phyloP scores from a whole-genome alignment of 371 early-diverging fungal genomes.

The Parasitella parasitica region DNA sequence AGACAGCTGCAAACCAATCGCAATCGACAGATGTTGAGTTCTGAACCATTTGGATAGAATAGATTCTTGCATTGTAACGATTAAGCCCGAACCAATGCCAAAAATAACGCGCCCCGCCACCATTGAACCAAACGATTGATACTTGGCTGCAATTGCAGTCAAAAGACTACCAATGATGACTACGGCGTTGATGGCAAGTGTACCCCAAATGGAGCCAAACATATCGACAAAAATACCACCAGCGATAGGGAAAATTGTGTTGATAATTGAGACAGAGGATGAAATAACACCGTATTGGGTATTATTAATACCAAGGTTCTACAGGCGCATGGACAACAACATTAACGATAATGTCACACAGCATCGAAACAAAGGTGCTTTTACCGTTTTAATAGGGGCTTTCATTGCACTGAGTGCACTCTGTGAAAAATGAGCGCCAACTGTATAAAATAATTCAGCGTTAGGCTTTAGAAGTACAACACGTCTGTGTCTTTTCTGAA shows the following conservation, averaged over 20 bases:
- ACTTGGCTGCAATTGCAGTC: conserved; percentile 59
- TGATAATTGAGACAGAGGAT: conserved; percentile 68
- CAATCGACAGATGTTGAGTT: conserved; percentile 60
- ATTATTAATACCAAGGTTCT: conserved; percentile 52
- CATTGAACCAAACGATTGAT: conserved; percentile 53
- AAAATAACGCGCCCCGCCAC: conserved; percentile 64
- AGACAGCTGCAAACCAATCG: conserved; percentile 65
- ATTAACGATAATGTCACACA: neutral
- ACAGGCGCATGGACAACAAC: neutral
- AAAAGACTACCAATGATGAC: conserved; percentile 61
- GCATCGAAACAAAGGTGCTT: neutral
- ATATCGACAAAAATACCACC: conserved; percentile 70
- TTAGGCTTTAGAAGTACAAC: no score
- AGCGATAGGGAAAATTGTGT: conserved; percentile 64
- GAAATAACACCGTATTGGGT: conserved; percentile 71
- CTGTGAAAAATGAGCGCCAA: conserved; percentile 73
- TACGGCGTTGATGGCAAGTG: conserved; percentile 56
- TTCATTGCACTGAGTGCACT: conserved; percentile 73
- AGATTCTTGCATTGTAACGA: conserved; percentile 70
- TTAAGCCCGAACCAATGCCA: conserved; percentile 69
- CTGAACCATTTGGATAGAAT: conserved; percentile 75
- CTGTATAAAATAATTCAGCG: conserved; percentile 44
- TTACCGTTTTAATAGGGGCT: conserved; percentile 60
- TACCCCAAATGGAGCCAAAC: conserved; percentile 65
- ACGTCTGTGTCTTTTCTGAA: neutral